phyloP scores from a whole-genome alignment of 371 early-diverging fungal species.

The Rhizopus stolonifer region DNA sequence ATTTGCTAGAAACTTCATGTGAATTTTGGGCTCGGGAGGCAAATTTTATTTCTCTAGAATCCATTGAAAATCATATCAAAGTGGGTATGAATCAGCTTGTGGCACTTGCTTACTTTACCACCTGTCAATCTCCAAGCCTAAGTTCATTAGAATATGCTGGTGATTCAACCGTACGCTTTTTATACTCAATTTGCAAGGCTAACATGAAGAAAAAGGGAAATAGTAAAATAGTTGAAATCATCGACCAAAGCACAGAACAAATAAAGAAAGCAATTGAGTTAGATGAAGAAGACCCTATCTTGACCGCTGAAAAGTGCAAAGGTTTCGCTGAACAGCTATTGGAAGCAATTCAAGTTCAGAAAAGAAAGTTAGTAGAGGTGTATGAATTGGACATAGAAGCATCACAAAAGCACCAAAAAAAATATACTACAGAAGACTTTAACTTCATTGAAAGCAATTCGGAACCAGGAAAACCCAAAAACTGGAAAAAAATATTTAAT shows the following conservation, averaged over 20 bases:
- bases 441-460: slow-evolving; percentile 18
- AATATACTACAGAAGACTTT: slow-evolving; percentile 20
- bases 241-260: slow-evolving; percentile 17
- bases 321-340: slow-evolving; percentile 15
- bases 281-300: slow-evolving; percentile 18
- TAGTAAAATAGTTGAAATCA: slow-evolving; percentile 9
- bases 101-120: slow-evolving; percentile 19
- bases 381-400: slow-evolving; percentile 15
- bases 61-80: slow-evolving; percentile 18
- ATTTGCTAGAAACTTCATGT: slow-evolving; percentile 15
- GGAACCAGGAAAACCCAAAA: slow-evolving; percentile 16
- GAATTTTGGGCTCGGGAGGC: slow-evolving; percentile 15
- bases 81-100: slow-evolving; percentile 18
- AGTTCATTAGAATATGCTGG: slow-evolving; percentile 13
- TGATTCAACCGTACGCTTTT: slow-evolving; percentile 18
- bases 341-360: slow-evolving; percentile 14
- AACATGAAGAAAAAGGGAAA: slow-evolving; percentile 19
- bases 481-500: slow-evolving; percentile 14
- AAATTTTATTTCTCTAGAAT: slow-evolving; percentile 12
- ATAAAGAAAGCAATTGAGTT: slow-evolving; percentile 18
- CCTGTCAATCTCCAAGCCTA: slow-evolving; percentile 12
- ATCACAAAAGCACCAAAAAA: slow-evolving; percentile 16
- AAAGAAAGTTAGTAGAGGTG: slow-evolving; percentile 16
- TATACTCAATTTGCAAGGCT: slow-evolving; percentile 14
- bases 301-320: slow-evolving; percentile 21